Evolutionary conservation across 2,329 filamentous ascomycete genomes (phyloP), one percentile per base, ranked within the genome.

Genomic region (Metarhizium sp.): DNA sequence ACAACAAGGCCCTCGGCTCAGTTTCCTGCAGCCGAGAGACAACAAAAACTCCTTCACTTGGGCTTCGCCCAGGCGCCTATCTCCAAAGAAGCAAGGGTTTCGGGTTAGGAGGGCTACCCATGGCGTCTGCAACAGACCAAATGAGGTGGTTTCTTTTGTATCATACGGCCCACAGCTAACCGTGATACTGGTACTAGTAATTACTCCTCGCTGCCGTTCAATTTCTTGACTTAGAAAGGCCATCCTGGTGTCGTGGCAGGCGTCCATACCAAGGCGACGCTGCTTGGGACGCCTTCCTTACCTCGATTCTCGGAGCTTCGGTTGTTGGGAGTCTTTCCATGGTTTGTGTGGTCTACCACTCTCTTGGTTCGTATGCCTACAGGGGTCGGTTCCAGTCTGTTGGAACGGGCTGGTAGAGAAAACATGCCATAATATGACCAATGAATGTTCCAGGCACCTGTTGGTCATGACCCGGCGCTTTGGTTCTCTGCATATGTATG

Each of bases 121-220:
- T 42, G 52, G 52, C 51, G 43, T 50, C 55, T 57, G 55, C 55
- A 43, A 4, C 47, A 16, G 40, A 34, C 52, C 40, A 30, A 51
- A 25, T 30, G 16, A 47, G 48, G 47, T 10, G 38, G 55, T 53
- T 48, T 6, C 18, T 45, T 34, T 20, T 14, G 40, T 3, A 14
- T 14, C 40, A 20, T 10, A 45, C 18, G 8, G 6, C n/a, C 42
- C 42, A 45, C n/a, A 11, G 25, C 25, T 6, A 45, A 20, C 42
- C 42, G n/a, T 45, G 16, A 18, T 45, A 20, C 18, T 45, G 42
- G 42, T 45, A n/a, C n/a, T n/a, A 34, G 42, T 45, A 34, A 34
- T 34, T 34, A 34, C 6, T 34, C 7, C 32, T 34, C 32, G 8
- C n/a, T 3, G 14, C 8, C 8, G 40, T 18, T 18, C n/a, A 6